Base-by-base conservation (phyloP, 768 basidiomycete genomes). In the Podaxis mareebaensis region DNA sequence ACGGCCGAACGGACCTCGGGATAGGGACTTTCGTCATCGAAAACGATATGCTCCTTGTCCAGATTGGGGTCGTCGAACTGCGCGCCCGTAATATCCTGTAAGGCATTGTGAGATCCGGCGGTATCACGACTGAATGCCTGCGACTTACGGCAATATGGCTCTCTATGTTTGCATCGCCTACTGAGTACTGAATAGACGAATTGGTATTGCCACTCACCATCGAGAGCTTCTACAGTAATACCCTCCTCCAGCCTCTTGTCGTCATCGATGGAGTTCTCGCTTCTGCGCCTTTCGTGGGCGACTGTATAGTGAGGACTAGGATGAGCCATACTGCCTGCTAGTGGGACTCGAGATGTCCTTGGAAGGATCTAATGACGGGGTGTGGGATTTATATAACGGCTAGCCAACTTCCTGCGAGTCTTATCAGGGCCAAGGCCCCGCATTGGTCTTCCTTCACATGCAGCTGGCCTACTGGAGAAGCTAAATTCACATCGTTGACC, bases 1-100 rank as follows among this genome's bases (percentile, higher is more conserved):
- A 88, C 87, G 54, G 84, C 83, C 59, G 84, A 83, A 48, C 90
- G 84, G 33, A 92, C 91, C 71, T 93, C 90, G 0, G 92, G 84
- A 66, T 91, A 92, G 30, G 90, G 89, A 42, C 89, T 91, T 67
- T 93, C 92, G 66, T 88, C 84, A 57, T 86, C 85, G 51, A 78
- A 75, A 10, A 67, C 71, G 33, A 76, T 67, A 57, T 74, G 65
- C 2, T 78, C 77, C 68, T 75, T 80, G 71, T 81, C 78, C 58
- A 82, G 63, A 61, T 81, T 80, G 20, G 78, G 80, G 67, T 81
- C 80, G 59, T 81, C 78, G 60, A 80, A 80, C 54, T 75, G 68
- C 8, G 79, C 72, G 17, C 76, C 71, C 6, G 74, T 73, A 10
- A 78, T 55, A n/a, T 70, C 74, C 74, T 77, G 53, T 22, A 46